Conservation (phyloP, 1,139 yeast genomes). For the Lodderomyces elongisporus region DNA sequence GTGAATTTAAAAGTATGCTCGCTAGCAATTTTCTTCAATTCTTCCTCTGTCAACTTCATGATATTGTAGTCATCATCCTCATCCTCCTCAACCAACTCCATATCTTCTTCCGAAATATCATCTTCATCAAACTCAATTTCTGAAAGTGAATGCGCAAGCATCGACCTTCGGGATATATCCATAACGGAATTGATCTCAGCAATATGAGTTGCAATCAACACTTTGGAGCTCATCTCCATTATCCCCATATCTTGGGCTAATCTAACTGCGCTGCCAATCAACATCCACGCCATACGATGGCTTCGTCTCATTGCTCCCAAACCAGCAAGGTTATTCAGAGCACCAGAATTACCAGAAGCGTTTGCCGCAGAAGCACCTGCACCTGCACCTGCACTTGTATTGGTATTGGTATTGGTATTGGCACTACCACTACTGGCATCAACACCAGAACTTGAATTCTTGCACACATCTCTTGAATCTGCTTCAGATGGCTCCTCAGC, state of each 20-base stretch:
- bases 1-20: constrained; percentile 43
- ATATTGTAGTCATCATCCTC: constrained; percentile 31
- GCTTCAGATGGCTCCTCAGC: constrained; percentile 42
- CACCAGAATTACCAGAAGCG: not conserved
- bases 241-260: constrained; percentile 84
- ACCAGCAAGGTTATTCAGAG: constrained; percentile 50
- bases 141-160: constrained; percentile 61
- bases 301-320: constrained; percentile 82
- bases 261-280: constrained; percentile 81
- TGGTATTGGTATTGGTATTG: not conserved
- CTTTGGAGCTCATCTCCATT: constrained; percentile 66
- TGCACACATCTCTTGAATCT: no score
- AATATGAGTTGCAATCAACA: constrained; percentile 77
- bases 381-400: constrained; percentile 1
- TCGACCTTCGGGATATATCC: constrained; percentile 64
- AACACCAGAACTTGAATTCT: constrained; percentile 11
- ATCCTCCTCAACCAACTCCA: constrained; percentile 23
- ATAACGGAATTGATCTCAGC: constrained; percentile 76
- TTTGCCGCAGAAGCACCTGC: constrained; percentile 7
- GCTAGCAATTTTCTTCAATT: constrained; percentile 25
- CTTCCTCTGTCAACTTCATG: constrained; percentile 35
- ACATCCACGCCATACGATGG: constrained; percentile 91
- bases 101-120: constrained; percentile 28
- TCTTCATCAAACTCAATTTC: constrained; percentile 57
- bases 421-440: constrained; percentile 1